Evolutionary conservation across 2,329 filamentous ascomycete genomes (phyloP), one percentile per base, ranked within the genome.

Genomic region (Colletotrichum somersetense): DNA sequence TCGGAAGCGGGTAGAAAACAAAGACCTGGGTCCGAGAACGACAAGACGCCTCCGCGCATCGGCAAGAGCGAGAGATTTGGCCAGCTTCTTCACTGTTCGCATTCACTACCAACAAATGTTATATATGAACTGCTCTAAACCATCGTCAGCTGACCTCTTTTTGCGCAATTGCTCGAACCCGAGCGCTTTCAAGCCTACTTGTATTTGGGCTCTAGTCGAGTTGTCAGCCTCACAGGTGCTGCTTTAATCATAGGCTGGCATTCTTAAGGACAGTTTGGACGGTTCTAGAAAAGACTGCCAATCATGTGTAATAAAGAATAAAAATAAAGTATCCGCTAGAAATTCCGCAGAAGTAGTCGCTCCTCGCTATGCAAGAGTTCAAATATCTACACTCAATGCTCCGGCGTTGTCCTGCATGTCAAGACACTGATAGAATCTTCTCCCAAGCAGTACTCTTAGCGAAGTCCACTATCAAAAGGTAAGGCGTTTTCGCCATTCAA

Each of bases 401-500:
- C 30, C 6, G 5, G 12, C 26, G 20, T 33, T 10, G 26, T 20
- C 10, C 5, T 8, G 5, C 8, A 16, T 11, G 14, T 11, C n/a
- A 18, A n/a, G 7, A 42, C 6, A 4, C 10, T 14, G 40, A 8
- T 2, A 1, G 3, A 53, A 30, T 30, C 23, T 42, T 12, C 18
- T 16, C 18, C 2, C 38, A 20, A 8, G 11, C 5, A 5, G 5
- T n/a, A 1, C 10, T 55, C 4, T 35, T 58, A 66, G 26, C 56
- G 56, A 20, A 73, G 67, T 2, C 71, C 71, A 26, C 71, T 73
- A 3, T 73, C 71, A 48, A 73, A 71, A 0, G 71, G 71, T 16
- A 59, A 11, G 1, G 71, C 62, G 33, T 67, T 67, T n/a, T 46
- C 42, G 20, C 71, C 67, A 12, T 48, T 46, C 8, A 64, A 11